Evolutionary conservation across 2,329 filamentous ascomycete species (phyloP), one percentile per base, ranked within the genome.

Genomic region (Penicillium sp.): DNA sequence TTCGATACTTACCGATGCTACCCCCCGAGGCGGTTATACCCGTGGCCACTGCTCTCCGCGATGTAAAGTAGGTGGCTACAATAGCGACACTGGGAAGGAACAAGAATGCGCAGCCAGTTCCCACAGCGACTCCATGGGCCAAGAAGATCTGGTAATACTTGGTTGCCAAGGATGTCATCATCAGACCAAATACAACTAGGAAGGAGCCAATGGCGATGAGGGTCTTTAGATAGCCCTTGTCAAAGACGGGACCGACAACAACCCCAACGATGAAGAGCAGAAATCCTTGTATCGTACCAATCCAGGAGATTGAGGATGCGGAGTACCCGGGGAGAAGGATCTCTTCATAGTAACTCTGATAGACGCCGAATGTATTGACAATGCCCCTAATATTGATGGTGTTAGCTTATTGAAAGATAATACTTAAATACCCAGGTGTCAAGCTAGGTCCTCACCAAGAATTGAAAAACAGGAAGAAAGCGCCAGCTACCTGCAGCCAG

Each of bases 281-380:
- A 38, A 73, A 75, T 1, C 66, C 66, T 48, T 78, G 75, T 6
- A 76, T 57, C 4, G 73, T 72, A 15, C 75, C 75, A 15, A 78
- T 74, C 67, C 65, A 75, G 5, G 73, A 67, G 15, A 75, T 73
- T 22, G 57, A 53, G 0, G 69, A 66, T 6, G 54, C 44, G 0
- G 54, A 57, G 12, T 53, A 53, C 2, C 33, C 46, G 9, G 53
- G 46, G 0, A 65, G 50, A 7, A 57, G 52, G 9, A 22, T 45
- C 12, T 51, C 48, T 52, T 57, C 39, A 52, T 77, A 77, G 58
- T 76, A 76, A 3, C 72, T 68, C 53, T 76, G 72, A 51, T 74
- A 75, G 3, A 68, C 68, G 9, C 73, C 73, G 47, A 72, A 77
- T 1, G 63, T 62, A 43, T 69, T 71, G 1, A 69, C 61, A 21